Base-by-base conservation (phyloP, 768 basidiomycete genomes). In the Naematelia encephala region DNA sequence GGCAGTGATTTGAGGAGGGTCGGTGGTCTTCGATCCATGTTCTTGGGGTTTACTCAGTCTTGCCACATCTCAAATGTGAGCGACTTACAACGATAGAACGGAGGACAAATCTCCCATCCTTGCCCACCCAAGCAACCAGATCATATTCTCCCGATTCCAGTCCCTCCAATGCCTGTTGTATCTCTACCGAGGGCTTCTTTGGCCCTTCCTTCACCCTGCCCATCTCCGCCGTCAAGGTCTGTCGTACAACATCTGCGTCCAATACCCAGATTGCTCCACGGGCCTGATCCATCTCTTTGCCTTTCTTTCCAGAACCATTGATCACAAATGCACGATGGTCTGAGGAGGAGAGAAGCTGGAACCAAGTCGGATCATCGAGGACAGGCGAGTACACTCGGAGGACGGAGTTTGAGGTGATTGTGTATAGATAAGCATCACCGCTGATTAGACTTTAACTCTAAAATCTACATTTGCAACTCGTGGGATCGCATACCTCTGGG, bases 371-470 rank as follows among this genome's bases (percentile, higher is more conserved):
- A 14, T 86, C 84, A 74, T 96, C 92, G 46, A 96, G 79, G 12
- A 96, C 89, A 4, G 92, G 90, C 29, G 89, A 79, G 75, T 90
- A 93, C 68, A 96, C 85, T 22, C 92, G 85, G 30, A 94, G 74
- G 3, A 87, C 87, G 0, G 88, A 84, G 67, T 92, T 89, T 23
- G 85, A 83, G 13, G 92, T 90, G 60, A 89, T 82, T 30, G 90
- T 91, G 73, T 89, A 92, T 2, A 94, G 80, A 43, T 63, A 56
- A 8, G 62, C 56, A 30, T 75, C 73, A 12, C 58, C 62, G 21
- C 73, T 75, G 47, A 22, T 22, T 8, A 58, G 12, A 14, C 51
- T 22, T 56, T 50, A 61, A 45, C 46, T 26, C 1, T 25, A 47
- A 12, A 21, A 27, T 39, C 16, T 12, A 34, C 21, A 42, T 49